These are phyloP conservation scores for Nidula microcarpa DNA, from an alignment of 768 basidiomycete genomes.

Conservation along the genomic window DNA sequence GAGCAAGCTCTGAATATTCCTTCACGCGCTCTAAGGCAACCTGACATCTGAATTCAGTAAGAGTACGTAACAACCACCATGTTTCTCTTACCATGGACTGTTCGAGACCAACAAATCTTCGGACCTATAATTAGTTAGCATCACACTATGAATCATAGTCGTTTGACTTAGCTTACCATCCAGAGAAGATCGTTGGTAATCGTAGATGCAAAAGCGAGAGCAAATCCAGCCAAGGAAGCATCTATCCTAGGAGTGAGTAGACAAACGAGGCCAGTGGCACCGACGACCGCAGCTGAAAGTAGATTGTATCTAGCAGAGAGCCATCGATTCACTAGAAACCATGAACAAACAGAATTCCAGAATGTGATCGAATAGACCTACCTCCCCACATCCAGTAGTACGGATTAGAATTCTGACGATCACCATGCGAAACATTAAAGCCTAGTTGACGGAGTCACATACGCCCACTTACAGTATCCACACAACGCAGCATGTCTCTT, in stretches of 20 bases:
- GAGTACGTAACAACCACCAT: neutral
- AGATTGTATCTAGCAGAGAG: constrained; percentile 84
- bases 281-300: constrained; percentile 67
- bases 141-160: neutral
- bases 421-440: neutral
- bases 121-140: constrained; percentile 35
- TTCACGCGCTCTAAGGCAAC: constrained; percentile 87
- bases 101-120: constrained; percentile 83
- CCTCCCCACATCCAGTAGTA: constrained; percentile 93
- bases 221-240: constrained; percentile 84
- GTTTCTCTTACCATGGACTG: constrained; percentile 74
- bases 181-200: constrained; percentile 72
- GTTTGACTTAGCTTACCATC: constrained; percentile 36
- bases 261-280: constrained; percentile 63
- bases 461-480: constrained; percentile 71
- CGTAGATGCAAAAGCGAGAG: constrained; percentile 78
- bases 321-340: constrained; percentile 78
- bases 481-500: constrained; percentile 73
- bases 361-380: constrained; percentile 18
- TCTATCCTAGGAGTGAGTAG: constrained; percentile 68
- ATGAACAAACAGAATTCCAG: neutral
- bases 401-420: constrained; percentile 52
- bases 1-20: constrained; percentile 78
- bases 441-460: constrained; percentile 20
- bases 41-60: constrained; percentile 24